Base-by-base conservation (phyloP, 768 basidiomycete species). In the Lactifluus piperatus region DNA sequence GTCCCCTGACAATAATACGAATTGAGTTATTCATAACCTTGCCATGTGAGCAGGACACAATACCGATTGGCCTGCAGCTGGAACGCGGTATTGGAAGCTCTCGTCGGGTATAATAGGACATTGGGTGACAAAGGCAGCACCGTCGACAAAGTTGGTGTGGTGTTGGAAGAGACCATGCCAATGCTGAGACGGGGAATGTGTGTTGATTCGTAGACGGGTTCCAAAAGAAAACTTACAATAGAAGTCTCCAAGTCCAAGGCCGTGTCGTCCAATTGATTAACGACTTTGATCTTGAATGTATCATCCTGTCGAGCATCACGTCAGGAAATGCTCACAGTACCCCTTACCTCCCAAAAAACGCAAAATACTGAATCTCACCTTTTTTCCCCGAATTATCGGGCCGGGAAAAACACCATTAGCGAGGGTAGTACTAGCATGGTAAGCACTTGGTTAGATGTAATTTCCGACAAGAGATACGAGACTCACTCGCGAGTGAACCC, bases 131-230 rank as follows among this genome's bases (percentile, higher is more conserved):
- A 47, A 58, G 2, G 59, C 20, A 9, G 27, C 22, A 13, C 66
- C 66, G 39, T 67, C 66, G 20, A 36, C 62, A 2, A 39, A 57
- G 10, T 49, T 60, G 10, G 67, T 63, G 46, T 10, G 18, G 3
- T 54, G 36, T 56, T 66, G 65, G 54, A 59, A 56, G n/a, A 68
- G 18, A 5, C 67, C 67, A 57, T 68, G 67, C 67, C 67, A 68
- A 49, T 68, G 67, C 65, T 66, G 29, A n/a, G 4, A 48, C 27
- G 22, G 36, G 11, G 26, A n/a, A 51, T 22, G 11, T 16, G 20
- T 46, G 22, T 2, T 14, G 16, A 44, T 36, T 26, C 18, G 2
- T 20, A 34, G 5, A 16, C 4, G 32, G 3, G 14, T 22, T 10
- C 3, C 27, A 20, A 34, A 41, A 43, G 24, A 32, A 11, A 34